Evolutionary conservation across 1,284 basidiomycete species (phyloP).

Genomic region (Ustilago sp.): DNA sequence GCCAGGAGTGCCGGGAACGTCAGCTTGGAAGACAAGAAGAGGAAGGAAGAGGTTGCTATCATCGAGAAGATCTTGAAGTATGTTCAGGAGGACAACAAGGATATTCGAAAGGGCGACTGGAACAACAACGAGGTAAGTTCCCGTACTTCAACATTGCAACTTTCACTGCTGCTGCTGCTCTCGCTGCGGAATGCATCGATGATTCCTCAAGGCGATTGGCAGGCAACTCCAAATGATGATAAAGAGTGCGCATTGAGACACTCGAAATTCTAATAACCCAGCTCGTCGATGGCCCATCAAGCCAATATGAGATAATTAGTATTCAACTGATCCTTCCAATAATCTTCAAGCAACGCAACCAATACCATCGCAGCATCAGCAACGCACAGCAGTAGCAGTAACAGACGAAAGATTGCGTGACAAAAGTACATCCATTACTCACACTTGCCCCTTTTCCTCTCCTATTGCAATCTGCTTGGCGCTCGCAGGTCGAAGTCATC

Average conservation of each 20-base stretch:
- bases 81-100: conserved; percentile 85
- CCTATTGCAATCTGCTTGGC: neutral
- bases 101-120: conserved; percentile 95
- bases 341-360: neutral
- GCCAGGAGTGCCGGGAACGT: conserved; percentile 74
- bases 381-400: conserved; percentile 1
- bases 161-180: conserved; percentile 9
- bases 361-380: conserved; percentile 5
- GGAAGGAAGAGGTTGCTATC: conserved; percentile 90
- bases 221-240: conserved; percentile 74
- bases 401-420: neutral
- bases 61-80: conserved; percentile 86
- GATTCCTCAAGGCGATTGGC: neutral
- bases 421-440: neutral
- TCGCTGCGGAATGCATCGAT: neutral
- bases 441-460: neutral
- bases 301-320: conserved; percentile 64
- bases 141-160: neutral
- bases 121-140: conserved; percentile 90
- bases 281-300: conserved; percentile 76
- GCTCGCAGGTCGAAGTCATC: conserved; percentile 89
- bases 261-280: conserved; percentile 78
- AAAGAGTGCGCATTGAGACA: conserved; percentile 76
- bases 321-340: conserved; percentile 46
- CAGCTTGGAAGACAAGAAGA: conserved; percentile 92